These are phyloP conservation scores for Neurospora tetraspora DNA, from an alignment of 495 filamentous ascomycete species.

Conservation along the genomic window DNA sequence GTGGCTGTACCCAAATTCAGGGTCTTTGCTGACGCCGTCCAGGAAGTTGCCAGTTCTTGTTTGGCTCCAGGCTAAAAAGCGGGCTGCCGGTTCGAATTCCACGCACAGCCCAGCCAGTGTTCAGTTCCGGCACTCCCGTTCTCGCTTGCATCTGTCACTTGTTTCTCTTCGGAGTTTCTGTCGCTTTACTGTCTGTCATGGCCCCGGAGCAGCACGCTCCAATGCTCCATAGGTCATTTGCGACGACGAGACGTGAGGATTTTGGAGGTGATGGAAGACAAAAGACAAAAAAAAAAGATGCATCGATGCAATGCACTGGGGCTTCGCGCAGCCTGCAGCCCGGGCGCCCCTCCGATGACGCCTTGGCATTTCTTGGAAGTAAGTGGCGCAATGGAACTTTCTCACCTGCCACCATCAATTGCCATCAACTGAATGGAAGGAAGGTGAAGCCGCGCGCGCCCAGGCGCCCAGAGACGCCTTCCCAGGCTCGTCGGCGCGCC, in stretches of 20 bases:
- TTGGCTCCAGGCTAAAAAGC: background rate
- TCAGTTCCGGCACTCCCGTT: background rate
- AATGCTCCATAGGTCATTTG: background rate
- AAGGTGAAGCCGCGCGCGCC: background rate
- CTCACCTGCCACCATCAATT: background rate
- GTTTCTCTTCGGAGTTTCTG: background rate
- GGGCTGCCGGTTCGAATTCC: background rate
- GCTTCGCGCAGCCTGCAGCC: background rate
- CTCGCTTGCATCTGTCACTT: background rate
- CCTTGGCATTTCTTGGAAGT: background rate
- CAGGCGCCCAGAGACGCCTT: background rate
- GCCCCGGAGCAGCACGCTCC: background rate
- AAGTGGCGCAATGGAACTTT: background rate
- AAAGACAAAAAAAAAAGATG: background rate
- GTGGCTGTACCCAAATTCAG: background rate
- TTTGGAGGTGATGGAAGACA: background rate
- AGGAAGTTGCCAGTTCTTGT: background rate
- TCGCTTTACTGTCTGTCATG: background rate
- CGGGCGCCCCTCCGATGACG: too few species aligned
- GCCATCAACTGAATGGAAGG: background rate
- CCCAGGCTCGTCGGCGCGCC: background rate
- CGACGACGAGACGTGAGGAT: background rate
- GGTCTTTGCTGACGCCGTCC: background rate
- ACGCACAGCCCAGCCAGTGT: background rate
- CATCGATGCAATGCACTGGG: background rate